These are phyloP conservation scores for Tricholoma sp. DNA, from an alignment of 768 basidiomycete genomes.

Conservation along the genomic window DNA sequence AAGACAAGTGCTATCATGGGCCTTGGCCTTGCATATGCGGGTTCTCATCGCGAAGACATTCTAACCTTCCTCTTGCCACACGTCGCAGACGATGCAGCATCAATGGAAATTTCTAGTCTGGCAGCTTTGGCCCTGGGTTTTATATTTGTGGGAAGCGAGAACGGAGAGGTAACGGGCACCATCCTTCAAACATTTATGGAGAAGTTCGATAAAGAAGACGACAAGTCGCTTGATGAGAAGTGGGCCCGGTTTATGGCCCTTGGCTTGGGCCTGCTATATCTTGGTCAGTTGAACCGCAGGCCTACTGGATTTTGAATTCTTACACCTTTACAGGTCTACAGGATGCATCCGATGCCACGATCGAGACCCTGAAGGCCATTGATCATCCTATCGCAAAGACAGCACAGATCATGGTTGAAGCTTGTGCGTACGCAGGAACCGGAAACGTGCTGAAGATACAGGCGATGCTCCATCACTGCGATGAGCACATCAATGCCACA, in stretches of 20 bases:
- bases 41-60: conserved; percentile 88
- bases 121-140: conserved; percentile 90
- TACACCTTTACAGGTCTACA: conserved; percentile 62
- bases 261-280: conserved; percentile 84
- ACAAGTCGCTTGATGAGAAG: conserved; percentile 79
- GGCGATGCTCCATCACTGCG: conserved; percentile 87
- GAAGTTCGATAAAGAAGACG: conserved; percentile 46
- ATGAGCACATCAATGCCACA: conserved; percentile 73
- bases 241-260: conserved; percentile 91
- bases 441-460: conserved; percentile 95
- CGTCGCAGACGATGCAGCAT: conserved; percentile 73
- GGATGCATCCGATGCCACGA: conserved; percentile 89
- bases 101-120: conserved; percentile 86
- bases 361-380: conserved; percentile 90
- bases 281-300: conserved; percentile 52
- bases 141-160: conserved; percentile 91
- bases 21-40: conserved; percentile 90
- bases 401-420: conserved; percentile 87
- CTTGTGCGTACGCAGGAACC: conserved; percentile 91
- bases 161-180: conserved; percentile 86
- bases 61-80: conserved; percentile 72
- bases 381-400: conserved; percentile 89
- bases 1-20: conserved; percentile 89
- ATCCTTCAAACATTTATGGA: conserved; percentile 94
- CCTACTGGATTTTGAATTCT: background rate